Percentiles rank a stretch among this genome's conserved stretches.
Conservation (phyloP, 805 yeast genomes). For the Hanseniaspora meyeri region DNA sequence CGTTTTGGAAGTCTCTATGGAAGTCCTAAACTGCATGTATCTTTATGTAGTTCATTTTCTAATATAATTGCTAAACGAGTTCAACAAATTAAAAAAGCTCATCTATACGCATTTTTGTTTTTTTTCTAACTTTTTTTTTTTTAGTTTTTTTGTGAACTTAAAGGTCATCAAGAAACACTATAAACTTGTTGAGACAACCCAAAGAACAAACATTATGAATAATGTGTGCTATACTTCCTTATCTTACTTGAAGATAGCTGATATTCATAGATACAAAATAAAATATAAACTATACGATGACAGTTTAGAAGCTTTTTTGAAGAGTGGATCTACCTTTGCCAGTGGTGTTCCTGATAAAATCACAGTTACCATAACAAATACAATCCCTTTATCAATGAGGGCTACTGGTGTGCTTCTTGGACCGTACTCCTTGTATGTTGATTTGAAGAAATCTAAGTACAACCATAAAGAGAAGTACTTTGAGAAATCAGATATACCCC, state of each 20-base stretch:
- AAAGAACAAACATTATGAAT: not conserved
- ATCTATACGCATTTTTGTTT: not conserved
- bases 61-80: no score
- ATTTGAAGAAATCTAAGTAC: conserved; percentile 46
- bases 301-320: not conserved
- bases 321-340: not conserved
- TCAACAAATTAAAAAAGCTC: no score
- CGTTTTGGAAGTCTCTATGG: conserved; percentile 3
- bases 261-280: conserved; percentile 43
- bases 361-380: conserved; percentile 50
- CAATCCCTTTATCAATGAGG: conserved; percentile 36
- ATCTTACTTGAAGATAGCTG: conserved; percentile 44
- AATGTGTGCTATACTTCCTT: conserved; percentile 33
- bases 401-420: conserved; percentile 62
- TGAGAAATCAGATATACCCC: conserved; percentile 67
- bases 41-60: not conserved
- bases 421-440: conserved; percentile 63
- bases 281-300: conserved; percentile 34
- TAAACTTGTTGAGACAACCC: not conserved
- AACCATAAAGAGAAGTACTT: conserved; percentile 39
- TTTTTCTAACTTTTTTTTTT: not conserved
- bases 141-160: not conserved
- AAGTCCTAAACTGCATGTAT: not conserved
- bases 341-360: conserved; percentile 17
- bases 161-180: not conserved